These are phyloP conservation scores for Baudoinia panamericana DNA, from an alignment of 495 filamentous ascomycete genomes.

Conservation along the genomic window DNA sequence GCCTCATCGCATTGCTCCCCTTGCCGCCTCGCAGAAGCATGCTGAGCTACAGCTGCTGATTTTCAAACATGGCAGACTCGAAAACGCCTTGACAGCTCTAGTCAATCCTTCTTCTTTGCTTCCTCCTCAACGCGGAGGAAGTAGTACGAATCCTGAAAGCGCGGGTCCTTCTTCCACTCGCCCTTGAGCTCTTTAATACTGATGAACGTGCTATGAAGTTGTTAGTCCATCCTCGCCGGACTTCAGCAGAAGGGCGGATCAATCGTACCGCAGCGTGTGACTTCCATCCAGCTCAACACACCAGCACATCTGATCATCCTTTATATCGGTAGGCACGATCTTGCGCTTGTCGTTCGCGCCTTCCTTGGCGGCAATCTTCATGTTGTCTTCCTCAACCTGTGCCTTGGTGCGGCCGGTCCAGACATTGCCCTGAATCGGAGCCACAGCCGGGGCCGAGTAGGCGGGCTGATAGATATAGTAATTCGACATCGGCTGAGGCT, in stretches of 20 bases:
- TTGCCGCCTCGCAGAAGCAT: background rate
- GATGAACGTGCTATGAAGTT: slow-evolving; percentile 11
- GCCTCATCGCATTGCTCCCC: background rate
- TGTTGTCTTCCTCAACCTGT: slow-evolving; percentile 26
- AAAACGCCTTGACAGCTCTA: background rate
- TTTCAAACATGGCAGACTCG: background rate
- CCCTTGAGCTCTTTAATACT: slow-evolving; percentile 24
- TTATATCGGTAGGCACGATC: slow-evolving; percentile 23
- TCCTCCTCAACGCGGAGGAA: slow-evolving; percentile 20
- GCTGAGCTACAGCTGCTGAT: background rate
- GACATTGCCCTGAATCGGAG: background rate
- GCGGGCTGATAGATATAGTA: slow-evolving; percentile 6
- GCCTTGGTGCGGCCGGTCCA: slow-evolving; percentile 23
- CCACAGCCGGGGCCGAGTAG: background rate
- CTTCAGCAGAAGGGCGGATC: too few relatives aligned
- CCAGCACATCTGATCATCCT: slow-evolving; percentile 29
- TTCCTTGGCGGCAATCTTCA: slow-evolving; percentile 24
- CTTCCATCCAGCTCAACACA: slow-evolving; percentile 23
- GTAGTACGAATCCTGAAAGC: slow-evolving; percentile 21
- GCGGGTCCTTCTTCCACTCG: slow-evolving; percentile 25
- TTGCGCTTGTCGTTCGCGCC: slow-evolving; percentile 23
- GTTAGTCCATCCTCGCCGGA: too few relatives aligned
- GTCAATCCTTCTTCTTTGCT: slow-evolving; percentile 8
- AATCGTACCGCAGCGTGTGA: slow-evolving; percentile 21
- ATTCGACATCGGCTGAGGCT: background rate